Evolutionary conservation across 108 stramenopile species (phyloP), one percentile per base, ranked within the genome.

Genomic region (Cyclostephanos tholiformis): DNA sequence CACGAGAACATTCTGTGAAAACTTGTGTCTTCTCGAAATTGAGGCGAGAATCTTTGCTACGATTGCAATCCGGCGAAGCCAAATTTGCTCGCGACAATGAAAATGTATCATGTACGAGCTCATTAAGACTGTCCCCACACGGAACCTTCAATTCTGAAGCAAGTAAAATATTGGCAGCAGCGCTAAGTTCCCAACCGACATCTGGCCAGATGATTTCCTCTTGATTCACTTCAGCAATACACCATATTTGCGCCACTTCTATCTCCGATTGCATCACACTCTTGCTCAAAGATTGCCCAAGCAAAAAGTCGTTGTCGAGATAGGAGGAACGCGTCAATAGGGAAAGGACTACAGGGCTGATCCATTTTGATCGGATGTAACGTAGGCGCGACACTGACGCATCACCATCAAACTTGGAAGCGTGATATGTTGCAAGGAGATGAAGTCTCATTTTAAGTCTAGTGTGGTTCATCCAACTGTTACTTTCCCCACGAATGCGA

Each of bases 231-330:
- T 77, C 76, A 38, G 67, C 65, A 60, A 78, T 49, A 38, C 51
- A 27, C 79, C 79, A 80, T 36, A 80, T 73, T 65, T 80, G 79
- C 22, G 79, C 72, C 36, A 74, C 67, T 11, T 65, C 63, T 30
- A 65, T 51, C 9, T 71, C 79, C 27, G 72, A 38, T n/a, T 63
- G 41, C 17, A 26, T 22, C 35, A 10, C 41, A 22, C 49, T 60
- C 22, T 16, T 59, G 30, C 6, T 55, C 35, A 52, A 23, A n/a
- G 22, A 8, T 49, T 11, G 25, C 13, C 12, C n/a, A 57, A 58
- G 23, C 27, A 69, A 58, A 52, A 29, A 35, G 12, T 55, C 59
- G n/a, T 65, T 59, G 53, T 73, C 79, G 30, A 68, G 62, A 59
- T 58, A 38, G 50, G 59, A 73, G 56, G 72, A 63, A 69, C 79